phyloP scores from a whole-genome alignment of 202 grass and related monocot species.

The Schoenoplectus triqueter region DNA sequence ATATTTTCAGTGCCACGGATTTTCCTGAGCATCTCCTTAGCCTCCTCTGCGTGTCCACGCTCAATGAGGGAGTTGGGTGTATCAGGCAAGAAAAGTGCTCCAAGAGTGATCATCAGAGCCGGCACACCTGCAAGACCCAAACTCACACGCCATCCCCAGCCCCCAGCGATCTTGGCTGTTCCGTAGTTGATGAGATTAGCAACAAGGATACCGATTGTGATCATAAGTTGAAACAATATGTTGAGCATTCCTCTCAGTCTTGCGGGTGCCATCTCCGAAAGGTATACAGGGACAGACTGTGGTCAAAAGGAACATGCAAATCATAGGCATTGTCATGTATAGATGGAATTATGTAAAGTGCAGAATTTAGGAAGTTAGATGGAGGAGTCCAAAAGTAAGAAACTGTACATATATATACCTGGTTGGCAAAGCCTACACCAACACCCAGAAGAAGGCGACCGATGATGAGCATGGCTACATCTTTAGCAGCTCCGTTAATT shows the following conservation, averaged over 20 bases:
- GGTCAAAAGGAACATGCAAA: not conserved
- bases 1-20: constrained; percentile 69
- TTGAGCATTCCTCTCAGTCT: constrained; percentile 74
- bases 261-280: constrained; percentile 78
- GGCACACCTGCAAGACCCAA: constrained; percentile 69
- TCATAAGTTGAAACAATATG: constrained; percentile 85
- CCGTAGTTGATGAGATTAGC: constrained; percentile 80
- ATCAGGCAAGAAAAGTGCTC: constrained; percentile 58
- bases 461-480: constrained; percentile 62
- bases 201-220: constrained; percentile 70
- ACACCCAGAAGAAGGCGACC: constrained; percentile 70
- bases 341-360: not conserved
- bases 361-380: not conserved
- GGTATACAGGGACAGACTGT: constrained; percentile 66
- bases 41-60: constrained; percentile 41
- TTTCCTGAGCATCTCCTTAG: constrained; percentile 52
- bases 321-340: not conserved
- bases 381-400: not conserved
- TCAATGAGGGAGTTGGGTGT: constrained; percentile 76
- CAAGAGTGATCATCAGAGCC: constrained; percentile 60
- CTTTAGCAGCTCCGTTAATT: constrained; percentile 52
- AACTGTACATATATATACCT: constrained; percentile 34
- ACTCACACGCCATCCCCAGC: constrained; percentile 73
- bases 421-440: constrained; percentile 76
- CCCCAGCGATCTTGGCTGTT: constrained; percentile 49